Conservation (phyloP, 768 basidiomycete genomes). For the Trametes coccinea region DNA sequence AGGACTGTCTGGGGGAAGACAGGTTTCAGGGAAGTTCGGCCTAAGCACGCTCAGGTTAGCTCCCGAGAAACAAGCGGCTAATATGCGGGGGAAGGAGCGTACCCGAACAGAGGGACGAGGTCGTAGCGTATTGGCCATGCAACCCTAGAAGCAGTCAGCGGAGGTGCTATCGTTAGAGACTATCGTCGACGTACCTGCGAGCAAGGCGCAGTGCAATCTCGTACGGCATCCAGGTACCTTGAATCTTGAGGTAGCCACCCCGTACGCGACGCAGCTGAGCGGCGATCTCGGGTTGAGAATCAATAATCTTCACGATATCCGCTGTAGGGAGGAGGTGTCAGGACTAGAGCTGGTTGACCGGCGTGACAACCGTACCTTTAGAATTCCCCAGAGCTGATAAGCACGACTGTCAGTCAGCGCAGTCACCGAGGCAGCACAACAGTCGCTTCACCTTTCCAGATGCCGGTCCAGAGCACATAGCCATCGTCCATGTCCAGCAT, state of each 20-base stretch:
- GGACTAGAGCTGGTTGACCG: not conserved
- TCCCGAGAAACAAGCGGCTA: slow-evolving; percentile 16
- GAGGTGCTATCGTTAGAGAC: not conserved
- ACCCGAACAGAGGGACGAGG: slow-evolving; percentile 88
- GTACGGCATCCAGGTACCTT: slow-evolving; percentile 94
- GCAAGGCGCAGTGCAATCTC: slow-evolving; percentile 83
- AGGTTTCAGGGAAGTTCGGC: slow-evolving; percentile 81
- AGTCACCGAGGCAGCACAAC: not conserved
- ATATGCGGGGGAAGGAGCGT: slow-evolving; percentile 24
- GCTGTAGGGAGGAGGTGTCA: slow-evolving; percentile 43
- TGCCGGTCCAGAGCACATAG: slow-evolving; percentile 90
- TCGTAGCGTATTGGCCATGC: slow-evolving; percentile 89
- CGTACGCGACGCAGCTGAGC: slow-evolving; percentile 80
- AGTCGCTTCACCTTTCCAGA: slow-evolving; percentile 79
- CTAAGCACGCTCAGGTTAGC: slow-evolving; percentile 38
- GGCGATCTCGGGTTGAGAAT: slow-evolving; percentile 86
- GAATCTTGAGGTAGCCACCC: slow-evolving; percentile 88
- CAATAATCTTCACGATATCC: slow-evolving; percentile 91
- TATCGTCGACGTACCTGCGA: slow-evolving; percentile 57
- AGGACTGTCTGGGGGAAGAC: slow-evolving; percentile 81
- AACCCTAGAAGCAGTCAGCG: slow-evolving; percentile 50
- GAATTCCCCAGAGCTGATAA: slow-evolving; percentile 76
- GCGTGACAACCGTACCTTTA: slow-evolving; percentile 55
- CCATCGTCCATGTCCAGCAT: slow-evolving; percentile 97
- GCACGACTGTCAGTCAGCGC: not conserved